Evolutionary conservation across 2,329 filamentous ascomycete species (phyloP).

Genomic region (Clonostachys solani): DNA sequence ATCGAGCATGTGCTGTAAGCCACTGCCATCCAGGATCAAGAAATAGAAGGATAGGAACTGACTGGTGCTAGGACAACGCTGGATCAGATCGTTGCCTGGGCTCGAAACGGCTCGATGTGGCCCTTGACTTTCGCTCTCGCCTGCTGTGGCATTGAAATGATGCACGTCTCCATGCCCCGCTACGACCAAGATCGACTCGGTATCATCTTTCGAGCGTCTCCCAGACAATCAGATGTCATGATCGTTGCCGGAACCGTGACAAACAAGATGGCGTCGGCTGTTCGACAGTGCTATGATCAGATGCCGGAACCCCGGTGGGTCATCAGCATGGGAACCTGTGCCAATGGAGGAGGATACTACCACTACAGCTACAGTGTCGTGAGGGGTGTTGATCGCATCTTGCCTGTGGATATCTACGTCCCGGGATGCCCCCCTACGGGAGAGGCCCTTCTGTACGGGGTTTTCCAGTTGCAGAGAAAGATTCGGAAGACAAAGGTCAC

Average conservation of each 20-base stretch:
- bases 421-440: slow-evolving; percentile 54
- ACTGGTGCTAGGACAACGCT: slow-evolving; percentile 36
- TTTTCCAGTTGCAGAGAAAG: slow-evolving; percentile 68
- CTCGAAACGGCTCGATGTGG: slow-evolving; percentile 55
- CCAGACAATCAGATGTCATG: slow-evolving; percentile 61
- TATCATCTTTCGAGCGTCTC: slow-evolving; percentile 64
- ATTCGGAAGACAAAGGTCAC: slow-evolving; percentile 48
- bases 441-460: slow-evolving; percentile 46
- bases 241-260: slow-evolving; percentile 63
- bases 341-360: slow-evolving; percentile 70
- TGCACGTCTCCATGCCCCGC: slow-evolving; percentile 57
- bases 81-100: slow-evolving; percentile 54
- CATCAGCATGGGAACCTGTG: slow-evolving; percentile 67
- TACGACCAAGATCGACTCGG: slow-evolving; percentile 62
- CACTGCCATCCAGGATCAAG: too few species aligned
- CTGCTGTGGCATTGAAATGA: slow-evolving; percentile 61
- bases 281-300: slow-evolving; percentile 62
- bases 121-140: slow-evolving; percentile 58
- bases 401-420: slow-evolving; percentile 66
- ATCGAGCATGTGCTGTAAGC: slow-evolving; percentile 11
- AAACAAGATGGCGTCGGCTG: slow-evolving; percentile 64
- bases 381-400: slow-evolving; percentile 59
- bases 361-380: slow-evolving; percentile 68
- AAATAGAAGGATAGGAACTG: neutral
- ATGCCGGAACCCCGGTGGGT: slow-evolving; percentile 63